Conservation (phyloP, 176 grass and related monocot genomes). For the Carex pumila region DNA sequence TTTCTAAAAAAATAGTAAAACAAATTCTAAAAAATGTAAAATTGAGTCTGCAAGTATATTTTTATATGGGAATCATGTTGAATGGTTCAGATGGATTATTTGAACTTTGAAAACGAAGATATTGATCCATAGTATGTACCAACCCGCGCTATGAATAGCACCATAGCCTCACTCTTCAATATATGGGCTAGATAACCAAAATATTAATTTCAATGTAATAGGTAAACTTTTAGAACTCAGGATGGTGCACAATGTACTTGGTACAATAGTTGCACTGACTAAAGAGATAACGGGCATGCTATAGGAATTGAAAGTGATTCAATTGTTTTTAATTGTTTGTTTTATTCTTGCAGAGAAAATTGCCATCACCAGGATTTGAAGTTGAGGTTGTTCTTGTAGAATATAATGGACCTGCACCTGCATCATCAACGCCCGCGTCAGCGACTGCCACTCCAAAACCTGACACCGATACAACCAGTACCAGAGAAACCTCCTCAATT, state of each 20-base stretch:
- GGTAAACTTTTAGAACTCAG: neutral
- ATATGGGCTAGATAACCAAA: neutral
- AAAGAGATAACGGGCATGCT: neutral
- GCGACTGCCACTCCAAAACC: slow-evolving; percentile 25
- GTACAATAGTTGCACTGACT: neutral
- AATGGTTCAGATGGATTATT: too few species aligned
- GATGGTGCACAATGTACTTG: neutral
- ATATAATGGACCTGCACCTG: slow-evolving; percentile 55
- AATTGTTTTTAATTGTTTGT: neutral
- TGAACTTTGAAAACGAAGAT: too few species aligned
- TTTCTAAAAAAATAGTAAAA: too few species aligned
- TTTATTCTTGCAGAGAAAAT: slow-evolving; percentile 70
- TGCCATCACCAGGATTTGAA: slow-evolving; percentile 86
- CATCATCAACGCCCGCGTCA: slow-evolving; percentile 26
- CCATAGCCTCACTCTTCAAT: too few species aligned
- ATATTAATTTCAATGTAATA: neutral
- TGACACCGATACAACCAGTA: slow-evolving; percentile 18
- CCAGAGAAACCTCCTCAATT: slow-evolving; percentile 28
- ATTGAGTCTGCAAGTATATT: too few species aligned
- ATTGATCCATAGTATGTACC: too few species aligned
- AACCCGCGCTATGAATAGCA: too few species aligned
- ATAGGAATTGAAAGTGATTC: neutral
- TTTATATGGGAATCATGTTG: too few species aligned
- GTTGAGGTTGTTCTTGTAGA: slow-evolving; percentile 82
- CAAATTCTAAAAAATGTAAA: too few species aligned